Evolutionary conservation across 2,329 filamentous ascomycete species (phyloP).

Genomic region (Arthrobotrys megalospora): DNA sequence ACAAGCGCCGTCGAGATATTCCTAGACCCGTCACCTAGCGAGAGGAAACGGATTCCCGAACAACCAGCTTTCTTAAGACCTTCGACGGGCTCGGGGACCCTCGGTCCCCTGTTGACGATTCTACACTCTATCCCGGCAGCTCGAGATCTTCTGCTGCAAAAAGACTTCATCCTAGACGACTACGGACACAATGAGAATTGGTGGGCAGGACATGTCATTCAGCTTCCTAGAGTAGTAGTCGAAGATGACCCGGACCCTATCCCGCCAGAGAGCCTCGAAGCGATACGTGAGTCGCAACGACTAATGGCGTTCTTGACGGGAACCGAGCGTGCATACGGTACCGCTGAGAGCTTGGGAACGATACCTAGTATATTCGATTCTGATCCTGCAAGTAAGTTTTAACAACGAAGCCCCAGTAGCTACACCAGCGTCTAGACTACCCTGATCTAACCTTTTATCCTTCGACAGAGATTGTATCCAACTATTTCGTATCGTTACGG

Average conservation of each 20-base stretch:
- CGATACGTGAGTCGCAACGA: conserved; percentile 63
- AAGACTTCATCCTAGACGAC: conserved; percentile 55
- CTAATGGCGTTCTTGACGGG: conserved; percentile 64
- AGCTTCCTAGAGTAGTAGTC: conserved; percentile 62
- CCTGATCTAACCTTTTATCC: neutral
- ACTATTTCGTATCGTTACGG: conserved; percentile 59
- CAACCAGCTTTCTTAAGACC: conserved; percentile 64
- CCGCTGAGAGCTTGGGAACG: conserved; percentile 61
- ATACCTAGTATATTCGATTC: conserved; percentile 57
- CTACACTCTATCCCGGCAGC: conserved; percentile 63
- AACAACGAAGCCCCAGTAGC: neutral
- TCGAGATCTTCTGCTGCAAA: conserved; percentile 62
- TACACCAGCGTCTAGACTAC: neutral
- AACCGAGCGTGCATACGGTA: conserved; percentile 64
- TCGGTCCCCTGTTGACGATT: conserved; percentile 63
- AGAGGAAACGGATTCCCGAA: conserved; percentile 61
- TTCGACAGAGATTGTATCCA: conserved; percentile 52
- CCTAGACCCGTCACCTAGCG: conserved; percentile 61
- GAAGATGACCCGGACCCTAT: conserved; percentile 58
- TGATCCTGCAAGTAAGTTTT: conserved; percentile 46
- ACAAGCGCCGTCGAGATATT: conserved; percentile 63
- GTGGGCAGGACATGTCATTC: conserved; percentile 64
- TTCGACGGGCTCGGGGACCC: conserved; percentile 58
- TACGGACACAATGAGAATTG: conserved; percentile 64
- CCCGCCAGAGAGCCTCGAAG: conserved; percentile 57